These are phyloP conservation scores for Amesomyces nigricolor DNA, from an alignment of 2,329 filamentous ascomycete species.

Conservation along the genomic window DNA sequence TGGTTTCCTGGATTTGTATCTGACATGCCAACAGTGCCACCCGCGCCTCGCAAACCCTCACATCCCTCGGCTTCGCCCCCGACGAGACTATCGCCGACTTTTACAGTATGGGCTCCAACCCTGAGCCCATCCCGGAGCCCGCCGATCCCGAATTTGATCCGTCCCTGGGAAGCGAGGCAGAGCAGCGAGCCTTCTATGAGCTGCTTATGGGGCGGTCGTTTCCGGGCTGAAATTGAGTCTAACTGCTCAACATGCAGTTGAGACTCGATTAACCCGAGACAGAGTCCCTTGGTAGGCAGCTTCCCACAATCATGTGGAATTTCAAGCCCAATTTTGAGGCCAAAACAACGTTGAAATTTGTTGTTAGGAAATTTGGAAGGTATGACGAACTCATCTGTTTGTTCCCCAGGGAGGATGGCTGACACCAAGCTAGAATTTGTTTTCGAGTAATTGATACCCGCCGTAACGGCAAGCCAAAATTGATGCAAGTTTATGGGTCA, in stretches of 20 bases:
- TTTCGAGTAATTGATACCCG: constrained; percentile 12
- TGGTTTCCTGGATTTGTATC: neutral
- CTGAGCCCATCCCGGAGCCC: constrained; percentile 28
- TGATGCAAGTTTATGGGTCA: neutral
- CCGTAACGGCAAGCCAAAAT: neutral
- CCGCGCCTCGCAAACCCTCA: constrained; percentile 33
- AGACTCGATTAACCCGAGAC: too few species aligned
- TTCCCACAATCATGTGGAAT: too few species aligned
- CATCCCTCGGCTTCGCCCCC: constrained; percentile 34
- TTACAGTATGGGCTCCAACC: constrained; percentile 34
- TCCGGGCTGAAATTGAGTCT: constrained; percentile 12
- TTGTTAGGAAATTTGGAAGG: too few species aligned
- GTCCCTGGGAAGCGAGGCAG: constrained; percentile 30
- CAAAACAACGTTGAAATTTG: too few species aligned
- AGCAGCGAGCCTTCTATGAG: constrained; percentile 36
- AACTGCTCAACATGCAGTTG: too few species aligned
- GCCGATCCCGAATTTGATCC: constrained; percentile 27
- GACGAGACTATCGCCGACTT: constrained; percentile 36
- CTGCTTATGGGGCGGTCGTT: constrained; percentile 33
- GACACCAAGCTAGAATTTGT: neutral
- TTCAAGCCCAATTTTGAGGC: too few species aligned
- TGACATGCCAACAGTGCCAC: constrained; percentile 26
- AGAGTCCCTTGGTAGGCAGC: too few species aligned
- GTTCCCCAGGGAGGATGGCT: too few species aligned
- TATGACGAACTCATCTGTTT: neutral